Evolutionary conservation across 164 flowering plant genomes (phyloP).

Genomic region (Malania oleifera): DNA sequence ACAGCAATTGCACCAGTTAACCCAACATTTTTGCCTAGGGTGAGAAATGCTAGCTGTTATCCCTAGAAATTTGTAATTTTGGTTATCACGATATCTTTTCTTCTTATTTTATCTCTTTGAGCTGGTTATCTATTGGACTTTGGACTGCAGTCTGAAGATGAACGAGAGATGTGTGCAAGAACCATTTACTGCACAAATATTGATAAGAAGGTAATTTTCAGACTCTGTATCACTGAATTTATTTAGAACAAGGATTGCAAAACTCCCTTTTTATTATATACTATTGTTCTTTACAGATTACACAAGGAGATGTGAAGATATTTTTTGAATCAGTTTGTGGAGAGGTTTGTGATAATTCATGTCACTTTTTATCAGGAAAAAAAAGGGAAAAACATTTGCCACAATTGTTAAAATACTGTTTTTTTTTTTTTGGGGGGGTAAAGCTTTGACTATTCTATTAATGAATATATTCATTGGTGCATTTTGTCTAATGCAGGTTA

Average conservation of each 20-base stretch:
- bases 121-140: not conserved
- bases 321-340: conserved; percentile 8
- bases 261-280: not conserved
- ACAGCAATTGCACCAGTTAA: conserved; percentile 91
- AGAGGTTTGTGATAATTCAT: not conserved
- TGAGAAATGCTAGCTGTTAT: conserved; percentile 21
- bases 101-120: conserved; percentile 6
- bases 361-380: too few relatives aligned
- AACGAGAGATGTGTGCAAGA: conserved; percentile 4
- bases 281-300: not conserved
- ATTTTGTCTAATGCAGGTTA: not conserved
- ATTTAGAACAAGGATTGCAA: not conserved
- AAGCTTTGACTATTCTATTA: not conserved
- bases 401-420: not conserved
- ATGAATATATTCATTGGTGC: too few relatives aligned
- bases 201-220: conserved; percentile 4
- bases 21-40: conserved; percentile 78
- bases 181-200: conserved; percentile 4
- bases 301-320: conserved; percentile 7
- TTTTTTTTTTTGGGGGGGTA: not conserved
- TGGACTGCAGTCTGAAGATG: conserved; percentile 10
- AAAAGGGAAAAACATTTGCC: too few relatives aligned
- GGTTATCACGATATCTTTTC: not conserved
- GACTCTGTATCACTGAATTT: not conserved
- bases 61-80: not conserved